Evolutionary conservation across 352 stramenopile genomes (phyloP).

Genomic region (Pythium folliculosum): DNA sequence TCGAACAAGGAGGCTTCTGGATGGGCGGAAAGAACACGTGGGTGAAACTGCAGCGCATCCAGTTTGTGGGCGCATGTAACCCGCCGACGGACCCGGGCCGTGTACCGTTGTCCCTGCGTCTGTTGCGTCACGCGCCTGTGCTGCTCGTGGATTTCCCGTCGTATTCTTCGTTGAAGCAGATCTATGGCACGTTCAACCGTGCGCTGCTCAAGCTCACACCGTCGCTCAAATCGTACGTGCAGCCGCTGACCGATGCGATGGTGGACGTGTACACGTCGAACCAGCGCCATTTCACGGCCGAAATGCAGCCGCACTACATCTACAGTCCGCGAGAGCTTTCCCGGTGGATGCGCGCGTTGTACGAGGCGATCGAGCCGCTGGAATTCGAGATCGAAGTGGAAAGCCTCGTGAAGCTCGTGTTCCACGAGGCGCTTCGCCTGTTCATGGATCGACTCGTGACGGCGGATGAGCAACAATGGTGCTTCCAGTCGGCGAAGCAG

Average conservation of each 20-base stretch:
- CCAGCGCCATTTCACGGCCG: constrained; percentile 93
- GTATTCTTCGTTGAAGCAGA: constrained; percentile 95
- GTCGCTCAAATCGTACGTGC: constrained; percentile 95
- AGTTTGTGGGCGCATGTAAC: constrained; percentile 99
- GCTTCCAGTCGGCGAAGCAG: constrained; percentile 87
- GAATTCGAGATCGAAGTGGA: constrained; percentile 95
- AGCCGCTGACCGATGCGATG: constrained; percentile 98
- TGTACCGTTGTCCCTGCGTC: constrained; percentile 95
- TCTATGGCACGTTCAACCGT: constrained; percentile 99
- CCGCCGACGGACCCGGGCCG: constrained; percentile 98
- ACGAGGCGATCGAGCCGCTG: constrained; percentile 96
- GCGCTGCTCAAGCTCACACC: constrained; percentile 98
- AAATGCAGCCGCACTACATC: constrained; percentile 98
- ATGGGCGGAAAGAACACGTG: constrained; percentile 87
- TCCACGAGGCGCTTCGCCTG: constrained; percentile 98
- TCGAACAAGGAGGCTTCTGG: constrained; percentile 96
- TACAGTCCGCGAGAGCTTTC: constrained; percentile 99
- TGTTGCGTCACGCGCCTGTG: constrained; percentile 98
- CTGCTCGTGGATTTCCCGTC: constrained; percentile 99
- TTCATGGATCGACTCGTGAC: constrained; percentile 99
- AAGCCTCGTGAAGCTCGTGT: constrained; percentile 97
- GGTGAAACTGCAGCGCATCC: constrained; percentile 92
- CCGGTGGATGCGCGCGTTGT: constrained; percentile 98
- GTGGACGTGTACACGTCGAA: constrained; percentile 99
- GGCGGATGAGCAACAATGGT: constrained; percentile 96